Percentiles rank a stretch among this genome's conserved stretches.
These are phyloP conservation scores for Alternaria triticimaculans DNA, from an alignment of 2,329 filamentous ascomycete genomes.

Conservation along the genomic window DNA sequence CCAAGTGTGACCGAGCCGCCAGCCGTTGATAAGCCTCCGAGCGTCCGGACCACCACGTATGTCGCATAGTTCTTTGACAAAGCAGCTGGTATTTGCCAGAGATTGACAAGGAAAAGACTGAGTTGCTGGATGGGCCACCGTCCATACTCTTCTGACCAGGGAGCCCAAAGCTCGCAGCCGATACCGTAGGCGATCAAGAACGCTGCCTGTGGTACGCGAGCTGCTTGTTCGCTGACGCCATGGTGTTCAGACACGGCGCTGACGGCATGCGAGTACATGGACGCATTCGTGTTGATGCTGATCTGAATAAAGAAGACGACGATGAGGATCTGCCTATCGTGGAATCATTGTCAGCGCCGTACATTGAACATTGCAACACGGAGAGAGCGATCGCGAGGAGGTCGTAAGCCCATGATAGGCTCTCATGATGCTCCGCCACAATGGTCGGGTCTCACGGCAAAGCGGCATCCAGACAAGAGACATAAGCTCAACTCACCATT, in stretches of 20 bases:
- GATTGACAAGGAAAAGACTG: constrained; percentile 60
- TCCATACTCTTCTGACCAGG: constrained; percentile 62
- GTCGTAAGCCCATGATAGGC: not conserved
- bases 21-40: constrained; percentile 67
- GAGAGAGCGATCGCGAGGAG: not conserved
- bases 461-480: constrained; percentile 33
- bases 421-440: not conserved
- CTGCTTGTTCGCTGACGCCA: constrained; percentile 54
- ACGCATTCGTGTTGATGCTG: constrained; percentile 63
- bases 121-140: constrained; percentile 60
- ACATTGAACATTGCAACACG: not conserved
- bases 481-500: constrained; percentile 37
- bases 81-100: constrained; percentile 59
- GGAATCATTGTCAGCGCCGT: not conserved
- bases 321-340: constrained; percentile 52
- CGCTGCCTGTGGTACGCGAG: constrained; percentile 56
- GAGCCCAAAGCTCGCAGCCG: constrained; percentile 60
- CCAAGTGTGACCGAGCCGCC: constrained; percentile 69
- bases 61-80: constrained; percentile 53
- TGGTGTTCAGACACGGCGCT: constrained; percentile 55
- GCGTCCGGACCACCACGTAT: constrained; percentile 53
- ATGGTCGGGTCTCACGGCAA: not conserved
- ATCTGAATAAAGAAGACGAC: constrained; percentile 62
- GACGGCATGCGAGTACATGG: constrained; percentile 58
- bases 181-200: constrained; percentile 61